Percentiles rank a stretch among this genome's conserved stretches.
phyloP scores from a whole-genome alignment of 1,284 basidiomycete genomes.

The Rhodotorula sp. region DNA sequence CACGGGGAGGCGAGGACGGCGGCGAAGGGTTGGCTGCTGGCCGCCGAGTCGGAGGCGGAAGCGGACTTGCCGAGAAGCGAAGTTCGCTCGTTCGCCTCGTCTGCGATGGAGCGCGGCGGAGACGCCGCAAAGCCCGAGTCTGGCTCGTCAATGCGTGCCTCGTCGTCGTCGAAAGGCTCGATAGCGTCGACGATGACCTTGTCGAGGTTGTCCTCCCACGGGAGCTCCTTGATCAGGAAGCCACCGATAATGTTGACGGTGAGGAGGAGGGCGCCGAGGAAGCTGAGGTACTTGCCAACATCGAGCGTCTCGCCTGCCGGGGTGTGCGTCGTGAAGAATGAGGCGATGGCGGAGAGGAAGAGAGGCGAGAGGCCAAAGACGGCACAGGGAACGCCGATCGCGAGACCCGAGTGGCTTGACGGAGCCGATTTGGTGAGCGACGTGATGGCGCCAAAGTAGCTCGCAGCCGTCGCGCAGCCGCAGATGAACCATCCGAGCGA shows the following conservation, averaged over 20 bases:
- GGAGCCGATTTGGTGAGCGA: conserved; percentile 36
- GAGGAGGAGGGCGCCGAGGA: conserved; percentile 36
- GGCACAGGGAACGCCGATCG: conserved; percentile 42
- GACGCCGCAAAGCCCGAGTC: not conserved
- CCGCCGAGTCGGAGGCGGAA: not conserved
- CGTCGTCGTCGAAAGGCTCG: conserved; percentile 3
- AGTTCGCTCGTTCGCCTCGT: conserved; percentile 15
- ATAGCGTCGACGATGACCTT: not conserved
- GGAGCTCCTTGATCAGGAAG: conserved; percentile 27
- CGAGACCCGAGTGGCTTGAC: conserved; percentile 39
- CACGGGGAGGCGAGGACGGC: conserved; percentile 22
- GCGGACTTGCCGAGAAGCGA: conserved; percentile 2
- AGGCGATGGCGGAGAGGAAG: conserved; percentile 40
- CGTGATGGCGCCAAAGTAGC: conserved; percentile 41
- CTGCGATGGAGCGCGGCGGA: not conserved
- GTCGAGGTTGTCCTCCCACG: conserved; percentile 24
- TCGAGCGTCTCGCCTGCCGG: conserved; percentile 28
- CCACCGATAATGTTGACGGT: conserved; percentile 39
- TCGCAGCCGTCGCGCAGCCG: conserved; percentile 39
- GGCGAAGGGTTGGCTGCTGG: conserved; percentile 6
- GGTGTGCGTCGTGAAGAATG: conserved; percentile 32
- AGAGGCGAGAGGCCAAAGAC: conserved; percentile 44
- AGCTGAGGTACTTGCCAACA: conserved; percentile 35
- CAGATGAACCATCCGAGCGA: conserved; percentile 29
- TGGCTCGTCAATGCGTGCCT: not conserved